These are phyloP conservation scores for Basipetospora chlamydospora DNA, from an alignment of 2,329 filamentous ascomycete species.

Conservation along the genomic window DNA sequence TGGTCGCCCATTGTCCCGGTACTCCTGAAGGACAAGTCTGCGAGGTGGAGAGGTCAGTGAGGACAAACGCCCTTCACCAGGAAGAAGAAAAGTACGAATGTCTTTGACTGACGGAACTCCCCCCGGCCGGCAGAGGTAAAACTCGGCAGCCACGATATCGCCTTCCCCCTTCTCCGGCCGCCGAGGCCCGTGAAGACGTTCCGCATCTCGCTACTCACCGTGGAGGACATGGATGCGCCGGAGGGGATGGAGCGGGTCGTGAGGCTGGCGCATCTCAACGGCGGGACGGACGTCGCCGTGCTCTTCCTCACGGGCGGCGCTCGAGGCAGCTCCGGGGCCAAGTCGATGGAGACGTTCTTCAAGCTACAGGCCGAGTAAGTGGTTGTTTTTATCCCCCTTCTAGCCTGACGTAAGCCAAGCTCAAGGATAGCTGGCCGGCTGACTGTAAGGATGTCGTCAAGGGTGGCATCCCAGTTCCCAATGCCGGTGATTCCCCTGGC, in stretches of 20 bases:
- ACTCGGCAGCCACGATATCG: slow-evolving; percentile 30
- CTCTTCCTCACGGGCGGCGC: slow-evolving; percentile 24
- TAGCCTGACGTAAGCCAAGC: too few species aligned
- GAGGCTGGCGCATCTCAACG: slow-evolving; percentile 25
- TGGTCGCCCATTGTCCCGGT: slow-evolving; percentile 19
- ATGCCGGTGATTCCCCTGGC: slow-evolving; percentile 29
- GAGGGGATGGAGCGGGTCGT: slow-evolving; percentile 20
- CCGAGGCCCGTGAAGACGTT: slow-evolving; percentile 2
- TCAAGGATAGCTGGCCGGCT: too few species aligned
- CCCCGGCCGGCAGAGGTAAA: slow-evolving; percentile 27
- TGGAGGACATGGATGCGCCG: not conserved
- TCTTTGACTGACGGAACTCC: too few species aligned
- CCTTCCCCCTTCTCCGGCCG: slow-evolving; percentile 18
- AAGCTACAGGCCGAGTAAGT: slow-evolving; percentile 29
- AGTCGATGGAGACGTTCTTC: slow-evolving; percentile 21
- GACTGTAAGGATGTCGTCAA: slow-evolving; percentile 4
- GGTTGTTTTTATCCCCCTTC: too few species aligned
- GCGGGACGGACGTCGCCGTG: slow-evolving; percentile 23
- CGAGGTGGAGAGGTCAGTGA: slow-evolving; percentile 13
- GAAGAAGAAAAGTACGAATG: slow-evolving; percentile 7
- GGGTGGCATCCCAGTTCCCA: slow-evolving; percentile 19
- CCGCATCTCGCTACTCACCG: slow-evolving; percentile 1
- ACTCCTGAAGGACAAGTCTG: slow-evolving; percentile 10
- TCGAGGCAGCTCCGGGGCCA: not conserved
- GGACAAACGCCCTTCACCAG: not conserved